Evolutionary conservation across 345 rosid species (phyloP).

Genomic region (Eucalyptus pauciflora): DNA sequence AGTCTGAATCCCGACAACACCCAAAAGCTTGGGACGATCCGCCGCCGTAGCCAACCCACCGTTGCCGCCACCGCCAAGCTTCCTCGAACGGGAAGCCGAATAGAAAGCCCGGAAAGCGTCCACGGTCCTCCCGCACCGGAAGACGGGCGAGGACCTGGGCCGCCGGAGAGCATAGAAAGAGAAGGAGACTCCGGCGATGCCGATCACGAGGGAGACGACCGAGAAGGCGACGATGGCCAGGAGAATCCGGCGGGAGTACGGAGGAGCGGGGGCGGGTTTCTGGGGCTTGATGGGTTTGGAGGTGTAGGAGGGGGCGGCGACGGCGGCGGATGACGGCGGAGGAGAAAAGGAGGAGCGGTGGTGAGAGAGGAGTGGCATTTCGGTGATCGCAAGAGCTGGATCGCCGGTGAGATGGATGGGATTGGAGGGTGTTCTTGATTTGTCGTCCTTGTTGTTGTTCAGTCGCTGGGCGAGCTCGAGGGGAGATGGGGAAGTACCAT

Average conservation of each 20-base stretch:
- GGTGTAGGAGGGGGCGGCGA: not conserved
- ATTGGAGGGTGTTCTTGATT: conserved; percentile 30
- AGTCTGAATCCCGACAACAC: conserved; percentile 76
- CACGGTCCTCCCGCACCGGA: conserved; percentile 51
- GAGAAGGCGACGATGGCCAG: conserved; percentile 28
- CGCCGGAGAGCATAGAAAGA: conserved; percentile 32
- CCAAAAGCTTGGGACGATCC: conserved; percentile 60
- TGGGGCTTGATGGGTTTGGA: conserved; percentile 35
- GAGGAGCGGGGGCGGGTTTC: conserved; percentile 9
- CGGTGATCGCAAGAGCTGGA: conserved; percentile 1
- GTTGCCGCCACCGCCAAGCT: conserved; percentile 9
- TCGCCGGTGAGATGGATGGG: conserved; percentile 29
- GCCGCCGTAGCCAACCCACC: not conserved
- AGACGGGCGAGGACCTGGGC: conserved; percentile 19
- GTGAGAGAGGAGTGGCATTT: not conserved
- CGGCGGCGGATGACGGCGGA: not conserved
- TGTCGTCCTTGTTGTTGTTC: not conserved
- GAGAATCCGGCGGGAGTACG: conserved; percentile 9
- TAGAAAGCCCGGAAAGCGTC: conserved; percentile 41
- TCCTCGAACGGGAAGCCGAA: conserved; percentile 13
- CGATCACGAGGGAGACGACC: conserved; percentile 36
- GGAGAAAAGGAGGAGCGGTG: not conserved
- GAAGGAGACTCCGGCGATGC: conserved; percentile 49
- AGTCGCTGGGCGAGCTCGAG: not conserved
- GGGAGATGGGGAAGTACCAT: not conserved